These are phyloP conservation scores for Phlyctochytrium bullatum DNA, from an alignment of 192 early-diverging fungal species.

Conservation along the genomic window DNA sequence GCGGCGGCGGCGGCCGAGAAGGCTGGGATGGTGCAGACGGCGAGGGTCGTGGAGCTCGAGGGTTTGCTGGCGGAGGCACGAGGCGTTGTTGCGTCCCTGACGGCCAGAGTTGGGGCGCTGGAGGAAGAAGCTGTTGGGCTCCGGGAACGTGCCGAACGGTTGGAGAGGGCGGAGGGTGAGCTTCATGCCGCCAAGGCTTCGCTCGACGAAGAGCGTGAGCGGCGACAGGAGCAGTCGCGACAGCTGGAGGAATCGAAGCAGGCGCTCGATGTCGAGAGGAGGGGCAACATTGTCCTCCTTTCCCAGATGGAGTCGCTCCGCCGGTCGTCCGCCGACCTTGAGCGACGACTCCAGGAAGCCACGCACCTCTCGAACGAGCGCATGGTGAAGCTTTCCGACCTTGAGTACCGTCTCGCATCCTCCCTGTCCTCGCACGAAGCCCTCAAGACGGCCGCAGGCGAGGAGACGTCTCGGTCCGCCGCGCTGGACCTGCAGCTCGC, in stretches of 20 bases:
- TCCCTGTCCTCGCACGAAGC: neutral
- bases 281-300: neutral
- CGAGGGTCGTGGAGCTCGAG: neutral
- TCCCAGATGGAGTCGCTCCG: neutral
- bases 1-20: neutral
- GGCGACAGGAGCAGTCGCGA: neutral
- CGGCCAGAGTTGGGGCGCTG: neutral
- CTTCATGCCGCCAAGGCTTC: neutral
- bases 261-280: neutral
- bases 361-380: too few species aligned
- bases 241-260: neutral
- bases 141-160: neutral
- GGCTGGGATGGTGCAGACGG: neutral
- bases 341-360: neutral
- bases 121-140: neutral
- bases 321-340: neutral
- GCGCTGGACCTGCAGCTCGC: too few species aligned
- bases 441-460: neutral
- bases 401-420: neutral
- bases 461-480: too few species aligned
- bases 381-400: neutral
- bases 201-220: neutral
- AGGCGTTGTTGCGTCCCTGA: neutral
- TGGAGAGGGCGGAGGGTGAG: neutral
- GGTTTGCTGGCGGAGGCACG: neutral